A percentile compares a stretch with the other conserved stretches of the same genome.
Evolutionary conservation across 768 basidiomycete species (phyloP).

Genomic region (Floccularia luteovirens): DNA sequence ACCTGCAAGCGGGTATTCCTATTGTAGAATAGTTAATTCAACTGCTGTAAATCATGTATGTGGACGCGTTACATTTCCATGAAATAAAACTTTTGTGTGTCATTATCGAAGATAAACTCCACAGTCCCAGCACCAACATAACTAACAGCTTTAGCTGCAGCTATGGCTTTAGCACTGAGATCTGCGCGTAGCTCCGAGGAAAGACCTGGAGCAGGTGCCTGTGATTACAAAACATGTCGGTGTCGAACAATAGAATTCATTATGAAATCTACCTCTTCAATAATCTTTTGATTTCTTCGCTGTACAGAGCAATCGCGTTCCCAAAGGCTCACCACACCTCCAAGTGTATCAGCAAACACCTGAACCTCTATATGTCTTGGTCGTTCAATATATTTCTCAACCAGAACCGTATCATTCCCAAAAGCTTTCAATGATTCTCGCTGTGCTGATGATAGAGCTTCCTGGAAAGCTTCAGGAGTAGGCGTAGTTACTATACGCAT

Average conservation of each 20-base stretch:
- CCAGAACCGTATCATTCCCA: conserved; percentile 77
- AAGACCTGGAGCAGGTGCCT: conserved; percentile 90
- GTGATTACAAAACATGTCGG: conserved; percentile 2
- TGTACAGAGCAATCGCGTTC: conserved; percentile 93
- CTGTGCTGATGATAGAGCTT: conserved; percentile 80
- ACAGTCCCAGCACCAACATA: conserved; percentile 92
- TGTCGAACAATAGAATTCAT: conserved; percentile 3
- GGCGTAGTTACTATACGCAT: conserved; percentile 73
- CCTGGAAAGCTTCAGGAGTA: conserved; percentile 61
- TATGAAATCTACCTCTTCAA: conserved; percentile 62
- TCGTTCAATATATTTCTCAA: conserved; percentile 83
- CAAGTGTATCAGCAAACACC: conserved; percentile 79
- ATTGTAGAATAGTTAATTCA: background rate
- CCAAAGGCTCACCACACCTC: conserved; percentile 90
- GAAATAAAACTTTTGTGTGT: conserved; percentile 82
- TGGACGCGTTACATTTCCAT: conserved; percentile 83
- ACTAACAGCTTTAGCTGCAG: conserved; percentile 86
- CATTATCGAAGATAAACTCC: conserved; percentile 96
- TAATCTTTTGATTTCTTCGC: conserved; percentile 91
- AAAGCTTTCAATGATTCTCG: conserved; percentile 86
- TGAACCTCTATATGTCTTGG: conserved; percentile 94
- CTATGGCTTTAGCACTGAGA: conserved; percentile 80
- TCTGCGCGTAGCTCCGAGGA: conserved; percentile 72
- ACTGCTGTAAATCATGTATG: background rate
- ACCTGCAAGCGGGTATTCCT: conserved; percentile 86